Evolutionary conservation across 768 basidiomycete species (phyloP), one percentile per base, ranked within the genome.

Genomic region (Termitomyces sp.): DNA sequence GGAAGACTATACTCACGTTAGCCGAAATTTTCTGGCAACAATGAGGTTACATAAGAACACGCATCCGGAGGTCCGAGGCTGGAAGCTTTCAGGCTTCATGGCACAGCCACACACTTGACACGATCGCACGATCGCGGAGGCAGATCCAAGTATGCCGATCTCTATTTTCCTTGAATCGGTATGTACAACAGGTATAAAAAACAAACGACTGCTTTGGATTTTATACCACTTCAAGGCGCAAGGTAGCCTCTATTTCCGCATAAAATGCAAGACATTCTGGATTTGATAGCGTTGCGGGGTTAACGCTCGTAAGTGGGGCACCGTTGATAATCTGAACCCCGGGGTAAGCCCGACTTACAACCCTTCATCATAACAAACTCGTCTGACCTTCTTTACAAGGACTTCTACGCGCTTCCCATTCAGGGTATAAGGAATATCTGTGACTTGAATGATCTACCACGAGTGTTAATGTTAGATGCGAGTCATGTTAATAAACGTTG

Each of bases 401-500:
- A 90, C 87, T 68, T 91, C 89, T 46, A 92, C 88, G 43, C 85
- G 80, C 66, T 91, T 93, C 37, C 85, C 86, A 61, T 90, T 91
- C 58, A 91, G 70, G 21, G 90, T 93, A 66, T 91, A 87, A 4
- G 89, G 89, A 15, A 91, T 78, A 68, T 90, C 87, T 9, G 69
- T 60, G 15, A 84, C 84, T 68, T 87, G 84, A 26, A 91, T 74
- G 57, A 90, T 83, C 86, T 89, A 8, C 9, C 50, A 40, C 38
- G 26, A 40, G 26, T 6, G 17, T 50, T 17, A 14, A 37, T 38
- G 37, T 50, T 40, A n/a, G 37, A 5, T 15, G 14, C 14, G 37
- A 40, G 17, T 28, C 26, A 38, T 30, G 19, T 48, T 11, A 1
- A 48, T 19, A 3, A 41, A 58, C 54, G 45, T 55, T 60, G 50